phyloP scores from a whole-genome alignment of 73 alveolate species.

The Tetrahymena borealis region DNA sequence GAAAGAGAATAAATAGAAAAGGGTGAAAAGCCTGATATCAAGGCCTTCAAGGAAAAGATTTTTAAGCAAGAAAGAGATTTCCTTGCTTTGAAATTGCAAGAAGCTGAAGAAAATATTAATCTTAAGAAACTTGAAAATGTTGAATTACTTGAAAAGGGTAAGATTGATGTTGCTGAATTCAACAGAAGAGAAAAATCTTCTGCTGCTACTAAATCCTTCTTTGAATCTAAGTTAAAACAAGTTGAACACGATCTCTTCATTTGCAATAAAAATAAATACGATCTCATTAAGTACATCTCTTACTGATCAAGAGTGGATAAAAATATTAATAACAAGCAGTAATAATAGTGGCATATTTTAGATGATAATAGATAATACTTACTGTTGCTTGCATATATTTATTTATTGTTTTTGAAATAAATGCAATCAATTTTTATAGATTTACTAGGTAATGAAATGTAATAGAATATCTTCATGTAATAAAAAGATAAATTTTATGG shows the following conservation, averaged over 20 bases:
- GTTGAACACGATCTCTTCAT: not conserved
- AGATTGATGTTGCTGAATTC: not conserved
- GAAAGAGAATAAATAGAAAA: not conserved
- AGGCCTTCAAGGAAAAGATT: not conserved
- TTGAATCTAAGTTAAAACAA: not conserved
- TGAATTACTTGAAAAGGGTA: not conserved
- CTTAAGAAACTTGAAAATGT: not conserved
- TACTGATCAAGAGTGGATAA: too few relatives aligned
- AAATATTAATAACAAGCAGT: too few relatives aligned
- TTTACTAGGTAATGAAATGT: too few relatives aligned
- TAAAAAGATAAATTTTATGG: too few relatives aligned
- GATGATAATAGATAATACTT: too few relatives aligned
- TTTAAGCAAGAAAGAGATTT: not conserved
- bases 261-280: not conserved
- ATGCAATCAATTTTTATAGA: too few relatives aligned
- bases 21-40: not conserved
- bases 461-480: too few relatives aligned
- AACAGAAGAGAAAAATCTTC: not conserved
- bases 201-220: not conserved
- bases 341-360: too few relatives aligned
- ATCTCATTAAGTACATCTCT: not conserved
- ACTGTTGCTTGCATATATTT: too few relatives aligned
- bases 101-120: not conserved
- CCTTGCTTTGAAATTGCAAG: not conserved
- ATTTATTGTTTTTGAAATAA: too few relatives aligned